Base-by-base conservation (phyloP, 1,284 basidiomycete species). In the Omphalotus olearius region DNA sequence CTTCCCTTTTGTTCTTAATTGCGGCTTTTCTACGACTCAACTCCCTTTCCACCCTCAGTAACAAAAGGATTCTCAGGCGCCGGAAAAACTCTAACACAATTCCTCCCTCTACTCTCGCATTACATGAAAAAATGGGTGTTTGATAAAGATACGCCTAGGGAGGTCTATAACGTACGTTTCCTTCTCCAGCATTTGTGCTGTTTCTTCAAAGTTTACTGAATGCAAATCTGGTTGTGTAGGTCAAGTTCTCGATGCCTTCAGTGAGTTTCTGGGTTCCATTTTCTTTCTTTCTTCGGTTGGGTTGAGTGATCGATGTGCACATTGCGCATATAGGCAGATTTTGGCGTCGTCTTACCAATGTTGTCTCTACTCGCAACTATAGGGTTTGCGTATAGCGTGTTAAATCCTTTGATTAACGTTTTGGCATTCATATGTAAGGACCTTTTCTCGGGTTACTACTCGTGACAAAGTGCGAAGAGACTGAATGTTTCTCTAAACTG, bases 341-440 rank as follows among this genome's bases (percentile, higher is more conserved):
- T 80, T 70, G 66, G 78, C 62, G 59, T 74, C 1, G 69, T 81
- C 33, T 69, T 85, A 44, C 80, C 82, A 59, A 68, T 74, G 57
- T 67, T 73, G 14, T 74, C 69, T 2, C 61, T 74, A 3, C 61
- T 79, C 18, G 75, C 72, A 50, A 79, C 73, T 44, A 77, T 77
- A 63, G 76, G 74, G 47, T 74, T 84, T 56, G 75, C 80, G 0
- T 91, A 91, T 69, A 83, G 80, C 56, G 75, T 90, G 46, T 77
- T 91, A 56, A 82, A 83, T 0, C 88, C 88, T 3, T 68, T 92
- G 51, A 80, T 90, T 62, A 88, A 85, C 64, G 76, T 85, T 4
- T 77, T 91, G 42, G 83, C 85, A 1, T 67, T 79, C 5, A 66
- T 82, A 38, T 68, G 73, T 74, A 30, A 53, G 69, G n/a, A n/a